Base-by-base conservation (phyloP, 768 basidiomycete genomes). In the Phaffia australis region DNA sequence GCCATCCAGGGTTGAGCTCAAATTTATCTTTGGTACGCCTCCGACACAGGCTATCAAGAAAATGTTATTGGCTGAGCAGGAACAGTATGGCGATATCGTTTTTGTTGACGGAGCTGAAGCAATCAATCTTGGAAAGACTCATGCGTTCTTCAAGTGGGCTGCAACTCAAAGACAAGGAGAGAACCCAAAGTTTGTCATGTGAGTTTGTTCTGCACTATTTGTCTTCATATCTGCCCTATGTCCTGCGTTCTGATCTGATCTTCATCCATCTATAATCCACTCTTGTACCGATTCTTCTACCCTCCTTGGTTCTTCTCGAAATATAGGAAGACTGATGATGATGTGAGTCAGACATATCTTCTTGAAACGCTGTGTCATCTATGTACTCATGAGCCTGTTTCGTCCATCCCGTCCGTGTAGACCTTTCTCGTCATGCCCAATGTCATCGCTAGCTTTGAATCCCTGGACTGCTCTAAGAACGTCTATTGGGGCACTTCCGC, bases 361-460 rank as follows among this genome's bases (percentile, higher is more conserved):
- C 27, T 2, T 3, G 18, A 42, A 35, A 21, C 30, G 18, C 52
- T 25, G 56, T 30, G 51, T 56, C 11, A 23, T 23, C 19, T n/a
- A 15, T 29, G 46, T 3, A 16, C 21, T 62, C 5, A 32, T 47
- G 19, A 42, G 2, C 25, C 7, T 3, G 8, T 49, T 46, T 23
- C 8, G 25, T 54, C 18, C 21, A 18, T 55, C 55, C 35, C 29
- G 29, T 21, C 54, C 60, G 9, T 27, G 16, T 68, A 77, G 75
- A 77, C 76, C 16, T 73, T 77, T 29, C 71, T 77, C 23, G 76
- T 76, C 18, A 76, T 76, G 76, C 76, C 76, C 3, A 77, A 77
- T 62, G 57, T 76, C 27, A 74, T 77, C 47, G 71, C 72, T 19
- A 73, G 73, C 3, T 76, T 77, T 70, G 70, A 66, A 58, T 60